Conservation (phyloP, 2,329 filamentous ascomycete species). For the Hypoxylon sp. region DNA sequence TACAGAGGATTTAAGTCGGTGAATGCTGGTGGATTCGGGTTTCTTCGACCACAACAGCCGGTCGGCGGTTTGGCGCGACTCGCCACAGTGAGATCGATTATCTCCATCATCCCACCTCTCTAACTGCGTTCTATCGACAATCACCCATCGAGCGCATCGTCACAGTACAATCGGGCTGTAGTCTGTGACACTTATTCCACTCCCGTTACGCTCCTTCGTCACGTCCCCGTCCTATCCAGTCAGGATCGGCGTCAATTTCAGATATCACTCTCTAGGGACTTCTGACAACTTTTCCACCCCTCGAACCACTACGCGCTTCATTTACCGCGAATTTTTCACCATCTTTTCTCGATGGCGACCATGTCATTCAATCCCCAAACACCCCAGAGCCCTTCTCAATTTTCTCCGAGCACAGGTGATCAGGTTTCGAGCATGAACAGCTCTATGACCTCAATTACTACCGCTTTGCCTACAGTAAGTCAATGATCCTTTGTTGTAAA, state of each 20-base stretch:
- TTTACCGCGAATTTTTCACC: conserved; percentile 29
- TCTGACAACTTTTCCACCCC: conserved; percentile 35
- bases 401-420: conserved; percentile 70
- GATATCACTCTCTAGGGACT: conserved; percentile 26
- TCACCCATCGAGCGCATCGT: conserved; percentile 39
- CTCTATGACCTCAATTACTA: conserved; percentile 66
- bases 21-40: conserved; percentile 56
- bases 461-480: conserved; percentile 68
- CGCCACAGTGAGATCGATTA: conserved; percentile 53
- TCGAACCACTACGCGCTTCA: conserved; percentile 38
- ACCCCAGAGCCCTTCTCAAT: conserved; percentile 76
- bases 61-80: conserved; percentile 59
- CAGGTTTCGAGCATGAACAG: conserved; percentile 65
- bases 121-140: conserved; percentile 46
- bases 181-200: conserved; percentile 25
- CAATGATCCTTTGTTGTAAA: neutral
- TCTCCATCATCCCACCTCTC: conserved; percentile 36
- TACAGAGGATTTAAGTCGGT: conserved; percentile 41
- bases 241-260: conserved; percentile 35
- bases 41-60: conserved; percentile 55
- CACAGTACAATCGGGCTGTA: conserved; percentile 26
- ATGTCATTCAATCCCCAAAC: conserved; percentile 79
- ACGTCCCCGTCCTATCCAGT: conserved; percentile 18
- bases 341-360: conserved; percentile 59
- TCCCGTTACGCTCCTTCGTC: conserved; percentile 27